phyloP scores from a whole-genome alignment of 345 rosid species.

The Streptanthus diversifolius region DNA sequence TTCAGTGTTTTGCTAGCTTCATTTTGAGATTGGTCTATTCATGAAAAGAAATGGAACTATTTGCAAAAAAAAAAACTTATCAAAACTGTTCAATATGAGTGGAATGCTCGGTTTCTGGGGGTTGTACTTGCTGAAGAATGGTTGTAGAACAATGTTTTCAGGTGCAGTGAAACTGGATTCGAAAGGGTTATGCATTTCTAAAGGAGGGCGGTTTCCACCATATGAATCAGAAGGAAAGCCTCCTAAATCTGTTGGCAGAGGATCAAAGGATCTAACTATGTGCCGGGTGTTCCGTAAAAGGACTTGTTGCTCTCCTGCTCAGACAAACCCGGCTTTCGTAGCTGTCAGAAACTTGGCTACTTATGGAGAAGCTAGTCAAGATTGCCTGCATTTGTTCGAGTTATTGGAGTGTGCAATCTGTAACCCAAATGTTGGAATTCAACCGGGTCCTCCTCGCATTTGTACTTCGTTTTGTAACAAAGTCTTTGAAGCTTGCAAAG shows the following conservation, averaged over 20 bases:
- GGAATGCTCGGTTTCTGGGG: background rate
- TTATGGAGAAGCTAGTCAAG: constrained; percentile 77
- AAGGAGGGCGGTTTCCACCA: constrained; percentile 83
- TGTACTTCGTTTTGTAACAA: constrained; percentile 73
- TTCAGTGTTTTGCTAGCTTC: background rate
- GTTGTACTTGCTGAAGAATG: background rate
- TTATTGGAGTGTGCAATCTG: constrained; percentile 94
- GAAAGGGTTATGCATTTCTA: constrained; percentile 61
- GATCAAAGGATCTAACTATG: constrained; percentile 72
- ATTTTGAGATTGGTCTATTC: background rate
- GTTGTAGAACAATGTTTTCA: constrained; percentile 20
- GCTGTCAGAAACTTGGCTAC: constrained; percentile 72
- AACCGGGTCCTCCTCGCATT: constrained; percentile 81
- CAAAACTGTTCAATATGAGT: background rate
- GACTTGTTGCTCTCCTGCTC: constrained; percentile 81
- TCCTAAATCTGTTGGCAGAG: constrained; percentile 61
- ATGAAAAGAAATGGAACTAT: background rate
- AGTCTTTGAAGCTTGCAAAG: constrained; percentile 71
- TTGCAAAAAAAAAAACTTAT: background rate
- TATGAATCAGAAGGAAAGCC: constrained; percentile 73
- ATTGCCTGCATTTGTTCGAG: constrained; percentile 79
- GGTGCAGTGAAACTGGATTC: constrained; percentile 41
- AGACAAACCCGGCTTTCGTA: constrained; percentile 81
- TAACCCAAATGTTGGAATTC: constrained; percentile 73
- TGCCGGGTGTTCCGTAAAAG: constrained; percentile 77